Evolutionary conservation across 2,329 filamentous ascomycete species (phyloP), one percentile per base, ranked within the genome.

Genomic region (Aspergillus hiratsukae): DNA sequence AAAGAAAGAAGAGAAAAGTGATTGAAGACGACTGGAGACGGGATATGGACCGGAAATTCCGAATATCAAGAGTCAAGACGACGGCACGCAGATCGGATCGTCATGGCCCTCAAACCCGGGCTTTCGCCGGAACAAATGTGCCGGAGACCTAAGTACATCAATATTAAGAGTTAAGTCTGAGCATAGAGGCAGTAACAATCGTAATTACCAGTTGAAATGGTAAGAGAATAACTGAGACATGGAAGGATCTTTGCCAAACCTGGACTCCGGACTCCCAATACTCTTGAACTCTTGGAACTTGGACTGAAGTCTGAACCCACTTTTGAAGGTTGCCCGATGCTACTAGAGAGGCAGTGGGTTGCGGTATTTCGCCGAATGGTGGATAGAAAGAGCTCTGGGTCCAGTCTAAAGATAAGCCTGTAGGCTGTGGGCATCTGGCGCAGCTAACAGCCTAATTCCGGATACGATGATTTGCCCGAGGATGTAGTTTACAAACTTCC

Each of bases 1-100:
- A 41, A 48, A 51, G 37, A 28, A 27, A 45, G 43, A 23, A 55
- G 25, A 41, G 40, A 23, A 48, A 17, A 31, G 51, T 41, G 40
- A 45, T 43, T 31, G 52, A 54, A 54, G 40, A 28, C 37, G 28
- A 35, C 28, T 51, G 53, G 49, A 49, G 19, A 37, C 27, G 23
- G 35, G 23, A 28, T 25, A 31, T 48, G 53, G 9, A 23, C 43
- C 43, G 43, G 23, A 46, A 46, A 25, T 46, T 46, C 21, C 43
- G 43, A 46, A 14, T 46, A 23, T 23, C 23, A 23, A 23, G 23
- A 23, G 23, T 46, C 43, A 46, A 3, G 9, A 46, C 23, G 21
- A 51, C 21, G 53, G 50, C 51, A 35, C 58, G 61, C 55, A 58
- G 61, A 61, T 62, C 53, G 46, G 61, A 63, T 61, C 59, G 61